A percentile compares a stretch with the other conserved stretches of the same genome.
Evolutionary conservation across 805 yeast genomes (phyloP).

Genomic region (Candida sakaeoensis): DNA sequence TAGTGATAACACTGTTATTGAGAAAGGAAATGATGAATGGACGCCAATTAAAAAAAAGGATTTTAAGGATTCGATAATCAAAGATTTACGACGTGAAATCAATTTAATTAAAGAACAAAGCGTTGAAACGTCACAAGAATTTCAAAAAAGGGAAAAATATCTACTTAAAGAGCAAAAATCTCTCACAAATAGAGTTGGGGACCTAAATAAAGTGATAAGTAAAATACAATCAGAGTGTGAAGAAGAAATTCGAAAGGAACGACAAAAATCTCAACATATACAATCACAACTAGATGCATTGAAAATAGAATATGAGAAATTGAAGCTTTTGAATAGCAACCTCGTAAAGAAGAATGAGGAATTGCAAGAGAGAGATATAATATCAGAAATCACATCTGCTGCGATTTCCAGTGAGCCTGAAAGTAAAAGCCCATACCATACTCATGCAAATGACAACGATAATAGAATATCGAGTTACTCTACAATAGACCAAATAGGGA

Average conservation of each 20-base stretch:
- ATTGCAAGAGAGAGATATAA: too few relatives aligned
- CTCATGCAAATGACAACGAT: too few relatives aligned
- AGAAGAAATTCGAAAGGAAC: too few relatives aligned
- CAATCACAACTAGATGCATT: neutral
- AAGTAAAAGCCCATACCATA: neutral
- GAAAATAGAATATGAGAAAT: too few relatives aligned
- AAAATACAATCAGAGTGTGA: neutral
- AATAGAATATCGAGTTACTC: too few relatives aligned
- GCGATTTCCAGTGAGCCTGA: too few relatives aligned
- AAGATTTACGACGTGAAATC: neutral
- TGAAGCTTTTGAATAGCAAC: too few relatives aligned
- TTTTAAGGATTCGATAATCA: neutral
- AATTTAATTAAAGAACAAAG: neutral
- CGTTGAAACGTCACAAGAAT: neutral
- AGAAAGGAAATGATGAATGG: neutral
- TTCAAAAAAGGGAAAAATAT: slow-evolving; percentile 4
- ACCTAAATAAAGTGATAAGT: neutral
- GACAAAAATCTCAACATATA: neutral
- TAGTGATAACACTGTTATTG: too few relatives aligned
- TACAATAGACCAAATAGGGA: neutral
- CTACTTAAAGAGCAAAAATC: neutral
- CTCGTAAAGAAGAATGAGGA: too few relatives aligned
- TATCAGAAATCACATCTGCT: too few relatives aligned
- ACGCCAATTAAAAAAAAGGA: neutral
- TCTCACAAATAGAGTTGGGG: neutral